Evolutionary conservation across 352 stramenopile species (phyloP).

Genomic region (Aphanomyces astaci): DNA sequence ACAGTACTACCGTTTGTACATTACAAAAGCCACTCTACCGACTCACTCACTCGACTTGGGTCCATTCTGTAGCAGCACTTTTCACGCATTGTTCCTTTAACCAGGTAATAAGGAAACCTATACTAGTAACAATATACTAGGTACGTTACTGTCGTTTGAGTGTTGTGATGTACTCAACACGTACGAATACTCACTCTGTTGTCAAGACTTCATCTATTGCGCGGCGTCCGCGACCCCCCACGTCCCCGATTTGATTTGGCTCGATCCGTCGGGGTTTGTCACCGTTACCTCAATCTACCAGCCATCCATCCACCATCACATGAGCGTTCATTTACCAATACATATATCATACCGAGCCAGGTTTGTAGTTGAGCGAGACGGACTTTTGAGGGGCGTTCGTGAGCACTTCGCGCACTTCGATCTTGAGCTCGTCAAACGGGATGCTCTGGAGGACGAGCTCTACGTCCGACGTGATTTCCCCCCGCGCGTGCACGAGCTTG

Average conservation of each 20-base stretch:
- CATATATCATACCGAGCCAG: not conserved
- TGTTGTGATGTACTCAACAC: no score
- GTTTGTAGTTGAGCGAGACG: conserved; percentile 21
- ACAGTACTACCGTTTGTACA: no score
- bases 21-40: no score
- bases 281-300: conserved; percentile 24
- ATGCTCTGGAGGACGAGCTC: conserved; percentile 22
- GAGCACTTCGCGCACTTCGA: conserved; percentile 21
- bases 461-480: conserved; percentile 19
- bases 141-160: no score
- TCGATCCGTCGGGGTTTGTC: conserved; percentile 23
- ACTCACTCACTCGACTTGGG: no score
- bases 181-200: no score
- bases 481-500: conserved; percentile 7
- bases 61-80: no score
- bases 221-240: conserved; percentile 14
- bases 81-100: no score
- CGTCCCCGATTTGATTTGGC: conserved; percentile 24
- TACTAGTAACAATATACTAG: no score
- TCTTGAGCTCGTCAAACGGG: conserved; percentile 24
- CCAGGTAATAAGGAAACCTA: no score
- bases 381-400: not conserved
- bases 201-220: no score
- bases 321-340: not conserved
- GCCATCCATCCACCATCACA: not conserved